These are phyloP conservation scores for Pisolithus microcarpus DNA, from an alignment of 768 basidiomycete species.

Conservation along the genomic window DNA sequence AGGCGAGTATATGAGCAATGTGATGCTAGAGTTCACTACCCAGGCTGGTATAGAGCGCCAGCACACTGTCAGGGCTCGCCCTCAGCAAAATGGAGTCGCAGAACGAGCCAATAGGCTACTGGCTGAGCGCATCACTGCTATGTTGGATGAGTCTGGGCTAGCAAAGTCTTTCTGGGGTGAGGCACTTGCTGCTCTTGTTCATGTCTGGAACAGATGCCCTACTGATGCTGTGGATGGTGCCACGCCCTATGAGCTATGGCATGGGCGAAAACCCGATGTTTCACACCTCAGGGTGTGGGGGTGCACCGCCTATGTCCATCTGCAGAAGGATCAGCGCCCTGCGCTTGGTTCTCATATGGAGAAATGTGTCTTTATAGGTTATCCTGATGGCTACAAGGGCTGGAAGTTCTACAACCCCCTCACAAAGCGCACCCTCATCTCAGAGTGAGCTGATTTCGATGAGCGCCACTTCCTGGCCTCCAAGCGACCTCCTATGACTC, in stretches of 20 bases:
- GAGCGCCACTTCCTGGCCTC: too few relatives aligned
- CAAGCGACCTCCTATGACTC: too few relatives aligned
- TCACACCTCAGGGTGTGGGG: slow-evolving; percentile 5
- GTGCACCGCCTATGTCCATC: slow-evolving; percentile 28
- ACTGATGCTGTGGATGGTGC: neutral
- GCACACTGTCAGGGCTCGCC: slow-evolving; percentile 6
- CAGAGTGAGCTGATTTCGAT: too few relatives aligned
- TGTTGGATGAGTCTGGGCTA: neutral
- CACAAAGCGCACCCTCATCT: slow-evolving; percentile 12
- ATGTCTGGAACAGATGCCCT: neutral
- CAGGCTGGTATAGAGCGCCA: slow-evolving; percentile 14
- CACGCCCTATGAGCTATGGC: slow-evolving; percentile 1
- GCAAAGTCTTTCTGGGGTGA: too few relatives aligned
- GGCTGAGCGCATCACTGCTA: neutral
- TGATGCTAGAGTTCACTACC: slow-evolving; percentile 7
- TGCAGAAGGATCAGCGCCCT: slow-evolving; percentile 29
- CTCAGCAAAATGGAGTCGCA: slow-evolving; percentile 20
- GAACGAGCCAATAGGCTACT: slow-evolving; percentile 14
- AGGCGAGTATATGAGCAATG: slow-evolving; percentile 18
- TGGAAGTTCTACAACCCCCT: slow-evolving; percentile 26
- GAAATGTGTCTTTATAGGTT: slow-evolving; percentile 35
- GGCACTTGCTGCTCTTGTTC: neutral
- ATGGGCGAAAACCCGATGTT: neutral
- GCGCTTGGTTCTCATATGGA: slow-evolving; percentile 12
- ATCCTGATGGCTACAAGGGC: slow-evolving; percentile 15